Base-by-base conservation (phyloP, 768 basidiomycete species). In the Trametes cubensis region DNA sequence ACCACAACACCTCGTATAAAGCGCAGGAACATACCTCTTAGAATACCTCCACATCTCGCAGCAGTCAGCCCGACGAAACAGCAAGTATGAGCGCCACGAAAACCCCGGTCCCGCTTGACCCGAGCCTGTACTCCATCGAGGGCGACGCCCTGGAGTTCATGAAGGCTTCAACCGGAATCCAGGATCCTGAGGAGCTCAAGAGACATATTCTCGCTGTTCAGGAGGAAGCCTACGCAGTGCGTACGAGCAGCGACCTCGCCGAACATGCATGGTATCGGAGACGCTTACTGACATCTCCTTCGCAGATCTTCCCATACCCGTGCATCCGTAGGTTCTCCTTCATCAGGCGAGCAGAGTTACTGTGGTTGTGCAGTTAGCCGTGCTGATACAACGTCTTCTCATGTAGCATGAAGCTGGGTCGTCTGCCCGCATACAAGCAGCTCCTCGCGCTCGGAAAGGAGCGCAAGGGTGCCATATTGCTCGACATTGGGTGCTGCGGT, bases 401-500 rank as follows among this genome's bases (percentile, higher is more conserved):
- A 26, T 6, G 18, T 38, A 72, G 70, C 15, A 45, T 65, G 38
- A 65, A 64, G 44, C 61, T 71, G 10, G 48, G 63, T 2, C 55
- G 64, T 2, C 57, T 68, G 4, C 67, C 66, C 1, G 62, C 61
- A 2, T 72, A 72, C 47, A 26, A 50, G 6, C 52, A 62, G 28
- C 53, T 77, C 14, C 66, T 79, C 11, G 66, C 69, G 45, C 72
- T 80, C 21, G 78, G 75, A 4, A 69, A 61, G 44, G 72, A 74
- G 21, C 75, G 74, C 34, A 48, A 67, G 11, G 67, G 71, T 1
- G 76, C 73, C 0, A 69, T 81, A 6, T 68, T 78, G n/a, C 65
- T 81, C 8, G 80, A 82, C 45, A 66, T 80, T 17, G 80, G 78
- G 0, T 79, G 79, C 55, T 80, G 79, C 61, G 73, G 80, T 81